Base-by-base conservation (phyloP, 345 rosid genomes). In the Brassica rapa region DNA sequence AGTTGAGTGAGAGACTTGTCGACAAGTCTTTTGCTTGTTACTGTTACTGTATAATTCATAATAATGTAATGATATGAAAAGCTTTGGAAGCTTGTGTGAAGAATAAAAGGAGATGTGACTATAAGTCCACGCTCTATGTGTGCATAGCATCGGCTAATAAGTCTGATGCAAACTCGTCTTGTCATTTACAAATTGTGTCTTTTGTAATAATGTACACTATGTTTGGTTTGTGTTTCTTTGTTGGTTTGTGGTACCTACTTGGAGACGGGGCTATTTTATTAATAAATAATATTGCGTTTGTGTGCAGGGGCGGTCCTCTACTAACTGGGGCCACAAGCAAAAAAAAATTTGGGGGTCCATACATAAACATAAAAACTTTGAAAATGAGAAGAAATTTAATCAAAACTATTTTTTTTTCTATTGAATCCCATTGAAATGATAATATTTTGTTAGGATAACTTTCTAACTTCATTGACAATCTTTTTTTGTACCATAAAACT, bases 51-150 rank as follows among this genome's bases (percentile, higher is more conserved):
- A 65, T 37, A 56, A 71, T 71, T 25, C 35, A 73, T 66, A 39
- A 66, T 56, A 37, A 70, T 72, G 80, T 76, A 51, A 81, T 46
- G 27, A 19, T 25, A 29, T 61, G 39, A 55, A 71, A 64, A 19
- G 43, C 55, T 77, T 56, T 73, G 69, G 65, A 73, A 72, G 56
- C 65, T 74, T 41, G 49, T 76, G 46, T 78, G 71, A 30, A 4
- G 72, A 67, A 67, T 69, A 77, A 62, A 21, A 51, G 75, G 81
- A 32, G 84, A 77, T 74, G 83, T 66, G 83, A 77, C 72, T 15
- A 37, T 12, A 75, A 72, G 85, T 75, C 84, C 59, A 80, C 71
- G 84, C 64, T 62, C 73, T 16, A 41, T 53, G 71, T 62, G 61
- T 62, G 74, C 49, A 49, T 67, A 27, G 74, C 49, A 79, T 67